Conservation (phyloP, 306 rosid species). For the Corylus avellana region DNA sequence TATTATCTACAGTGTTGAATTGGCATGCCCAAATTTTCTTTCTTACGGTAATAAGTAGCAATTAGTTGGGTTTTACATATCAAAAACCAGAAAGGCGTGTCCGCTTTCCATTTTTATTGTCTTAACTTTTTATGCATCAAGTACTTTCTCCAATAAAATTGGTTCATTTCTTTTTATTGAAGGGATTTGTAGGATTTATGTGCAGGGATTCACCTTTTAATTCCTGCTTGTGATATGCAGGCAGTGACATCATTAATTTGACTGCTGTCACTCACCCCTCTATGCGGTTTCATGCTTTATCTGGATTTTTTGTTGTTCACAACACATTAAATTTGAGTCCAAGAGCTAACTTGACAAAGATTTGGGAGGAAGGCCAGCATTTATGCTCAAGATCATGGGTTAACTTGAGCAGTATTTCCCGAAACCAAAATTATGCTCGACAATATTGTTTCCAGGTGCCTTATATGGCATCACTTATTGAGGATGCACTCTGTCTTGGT, state of each 20-base stretch:
- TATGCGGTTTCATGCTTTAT: constrained; percentile 66
- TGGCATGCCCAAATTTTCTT: not conserved
- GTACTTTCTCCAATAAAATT: not conserved
- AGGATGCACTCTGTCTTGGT: constrained; percentile 64
- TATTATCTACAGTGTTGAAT: not conserved
- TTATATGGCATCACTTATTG: constrained; percentile 80
- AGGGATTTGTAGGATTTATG: constrained; percentile 13
- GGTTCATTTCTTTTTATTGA: not conserved
- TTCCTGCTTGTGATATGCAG: constrained; percentile 45
- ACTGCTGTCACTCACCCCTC: constrained; percentile 42
- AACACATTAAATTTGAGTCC: constrained; percentile 62
- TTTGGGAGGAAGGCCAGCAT: constrained; percentile 70
- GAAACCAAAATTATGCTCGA: constrained; percentile 41
- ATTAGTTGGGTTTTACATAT: not conserved
- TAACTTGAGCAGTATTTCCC: constrained; percentile 42
- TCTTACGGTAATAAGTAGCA: not conserved
- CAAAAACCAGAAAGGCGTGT: not conserved
- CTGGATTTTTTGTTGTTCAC: constrained; percentile 81
- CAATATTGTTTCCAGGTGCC: constrained; percentile 78
- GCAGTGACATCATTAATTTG: constrained; percentile 48
- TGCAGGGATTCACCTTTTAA: constrained; percentile 11
- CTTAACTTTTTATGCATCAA: not conserved
- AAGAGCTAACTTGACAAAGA: constrained; percentile 56
- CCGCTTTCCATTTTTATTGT: not conserved
- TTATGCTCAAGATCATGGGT: constrained; percentile 69